Percentiles rank a stretch among this genome's conserved stretches.
These are phyloP conservation scores for Cytospora mali DNA, from an alignment of 2,329 filamentous ascomycete genomes.

Conservation along the genomic window DNA sequence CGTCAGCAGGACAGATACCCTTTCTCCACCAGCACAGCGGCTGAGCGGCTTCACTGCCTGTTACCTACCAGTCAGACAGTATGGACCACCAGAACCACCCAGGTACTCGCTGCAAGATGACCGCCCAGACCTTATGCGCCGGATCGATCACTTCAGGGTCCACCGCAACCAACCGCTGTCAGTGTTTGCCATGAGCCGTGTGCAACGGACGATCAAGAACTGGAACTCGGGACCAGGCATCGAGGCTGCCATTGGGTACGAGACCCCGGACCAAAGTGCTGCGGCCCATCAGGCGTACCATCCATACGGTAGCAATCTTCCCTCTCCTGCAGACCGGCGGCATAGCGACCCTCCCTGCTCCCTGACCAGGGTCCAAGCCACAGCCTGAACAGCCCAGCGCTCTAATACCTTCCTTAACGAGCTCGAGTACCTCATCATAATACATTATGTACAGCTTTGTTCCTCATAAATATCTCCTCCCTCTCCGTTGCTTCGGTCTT, in stretches of 20 bases:
- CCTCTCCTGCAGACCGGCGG: not conserved
- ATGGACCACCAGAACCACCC: too few species aligned
- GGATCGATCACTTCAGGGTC: not conserved
- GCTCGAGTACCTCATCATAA: not conserved
- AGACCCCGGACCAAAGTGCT: not conserved
- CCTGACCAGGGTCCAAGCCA: not conserved
- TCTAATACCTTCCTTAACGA: not conserved
- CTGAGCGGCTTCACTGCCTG: not conserved
- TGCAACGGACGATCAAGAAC: too few species aligned
- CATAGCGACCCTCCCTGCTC: not conserved
- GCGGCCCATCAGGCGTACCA: not conserved
- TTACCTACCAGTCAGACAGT: too few species aligned
- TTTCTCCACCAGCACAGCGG: not conserved
- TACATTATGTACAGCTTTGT: not conserved
- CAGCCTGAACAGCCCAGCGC: not conserved
- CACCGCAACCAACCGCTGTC: not conserved
- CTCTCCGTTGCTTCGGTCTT: not conserved
- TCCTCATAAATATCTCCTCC: not conserved
- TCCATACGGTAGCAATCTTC: not conserved
- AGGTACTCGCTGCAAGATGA: not conserved
- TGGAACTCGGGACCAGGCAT: not conserved
- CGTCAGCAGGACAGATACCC: not conserved
- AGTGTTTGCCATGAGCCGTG: not conserved
- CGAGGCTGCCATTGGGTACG: not conserved
- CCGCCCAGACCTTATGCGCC: not conserved